phyloP scores from a whole-genome alignment of 129 eudicot genomes.

The Logfia minima region DNA sequence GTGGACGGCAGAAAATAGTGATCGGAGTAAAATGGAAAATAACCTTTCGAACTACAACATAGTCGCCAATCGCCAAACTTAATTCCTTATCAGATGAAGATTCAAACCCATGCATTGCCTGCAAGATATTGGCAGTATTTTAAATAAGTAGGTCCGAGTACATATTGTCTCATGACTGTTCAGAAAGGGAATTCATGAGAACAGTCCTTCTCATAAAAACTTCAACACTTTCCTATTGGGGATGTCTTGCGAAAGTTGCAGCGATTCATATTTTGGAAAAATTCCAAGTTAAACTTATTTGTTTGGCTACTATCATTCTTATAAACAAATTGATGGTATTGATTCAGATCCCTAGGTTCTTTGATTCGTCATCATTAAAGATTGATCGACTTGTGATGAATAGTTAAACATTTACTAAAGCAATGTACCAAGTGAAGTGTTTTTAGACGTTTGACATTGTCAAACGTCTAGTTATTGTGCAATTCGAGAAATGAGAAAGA shows the following conservation, averaged over 20 bases:
- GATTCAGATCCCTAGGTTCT: slow-evolving; percentile 10
- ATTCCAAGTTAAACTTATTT: background rate
- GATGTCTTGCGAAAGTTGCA: background rate
- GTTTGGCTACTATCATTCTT: background rate
- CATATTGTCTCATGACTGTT: slow-evolving; percentile 3
- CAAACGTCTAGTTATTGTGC: background rate
- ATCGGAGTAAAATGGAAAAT: background rate
- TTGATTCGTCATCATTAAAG: background rate
- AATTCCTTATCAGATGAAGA: slow-evolving; percentile 91
- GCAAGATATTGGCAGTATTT: slow-evolving; percentile 23
- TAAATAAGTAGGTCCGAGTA: background rate
- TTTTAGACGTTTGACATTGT: background rate
- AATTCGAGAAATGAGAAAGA: slow-evolving; percentile 26
- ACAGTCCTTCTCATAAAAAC: background rate
- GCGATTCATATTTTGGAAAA: background rate
- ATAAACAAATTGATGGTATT: background rate
- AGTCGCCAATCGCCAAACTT: slow-evolving; percentile 82
- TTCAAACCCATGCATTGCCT: slow-evolving; percentile 80
- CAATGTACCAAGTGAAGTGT: slow-evolving; percentile 1
- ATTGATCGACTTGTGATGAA: background rate
- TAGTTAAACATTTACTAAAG: background rate
- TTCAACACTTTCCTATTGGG: background rate
- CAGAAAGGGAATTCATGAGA: slow-evolving; percentile 12
- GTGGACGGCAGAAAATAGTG: background rate
- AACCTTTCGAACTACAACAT: slow-evolving; percentile 95